Conservation (phyloP, 192 early-diverging fungal species). For the Chytriomyces hyalinus region DNA sequence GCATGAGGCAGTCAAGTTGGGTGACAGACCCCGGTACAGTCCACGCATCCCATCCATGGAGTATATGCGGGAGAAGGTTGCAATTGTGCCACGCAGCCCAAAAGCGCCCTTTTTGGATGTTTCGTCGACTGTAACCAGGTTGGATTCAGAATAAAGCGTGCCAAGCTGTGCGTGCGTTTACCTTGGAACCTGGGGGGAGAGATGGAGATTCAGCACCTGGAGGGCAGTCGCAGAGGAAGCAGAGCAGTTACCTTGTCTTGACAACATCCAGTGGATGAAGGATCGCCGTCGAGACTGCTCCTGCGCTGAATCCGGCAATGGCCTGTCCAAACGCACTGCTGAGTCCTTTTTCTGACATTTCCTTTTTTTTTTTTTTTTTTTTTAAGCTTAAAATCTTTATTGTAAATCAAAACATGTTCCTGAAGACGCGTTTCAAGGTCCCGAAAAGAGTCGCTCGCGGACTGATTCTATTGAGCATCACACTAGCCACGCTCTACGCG, state of each 20-base stretch:
- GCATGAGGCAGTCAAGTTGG: conserved; percentile 90
- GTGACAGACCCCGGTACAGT: conserved; percentile 87
- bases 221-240: background rate
- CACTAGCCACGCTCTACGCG: background rate
- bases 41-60: conserved; percentile 62
- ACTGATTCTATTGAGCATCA: background rate
- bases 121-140: conserved; percentile 35
- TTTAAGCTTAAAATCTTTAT: background rate
- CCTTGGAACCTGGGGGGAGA: conserved; percentile 25
- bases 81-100: conserved; percentile 62
- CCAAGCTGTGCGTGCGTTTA: background rate
- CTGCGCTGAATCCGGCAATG: conserved; percentile 85
- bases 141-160: background rate
- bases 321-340: conserved; percentile 72
- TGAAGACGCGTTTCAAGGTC: background rate
- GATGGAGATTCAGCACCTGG: background rate
- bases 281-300: conserved; percentile 76
- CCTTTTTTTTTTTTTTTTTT: background rate
- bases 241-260: conserved; percentile 61
- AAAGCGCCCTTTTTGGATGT: conserved; percentile 25
- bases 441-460: background rate
- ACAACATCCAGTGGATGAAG: conserved; percentile 89
- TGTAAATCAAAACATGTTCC: background rate
- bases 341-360: conserved; percentile 2
- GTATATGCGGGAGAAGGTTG: conserved; percentile 23